Conservation (phyloP, 352 stramenopile genomes). For the Pythium periplocum region DNA sequence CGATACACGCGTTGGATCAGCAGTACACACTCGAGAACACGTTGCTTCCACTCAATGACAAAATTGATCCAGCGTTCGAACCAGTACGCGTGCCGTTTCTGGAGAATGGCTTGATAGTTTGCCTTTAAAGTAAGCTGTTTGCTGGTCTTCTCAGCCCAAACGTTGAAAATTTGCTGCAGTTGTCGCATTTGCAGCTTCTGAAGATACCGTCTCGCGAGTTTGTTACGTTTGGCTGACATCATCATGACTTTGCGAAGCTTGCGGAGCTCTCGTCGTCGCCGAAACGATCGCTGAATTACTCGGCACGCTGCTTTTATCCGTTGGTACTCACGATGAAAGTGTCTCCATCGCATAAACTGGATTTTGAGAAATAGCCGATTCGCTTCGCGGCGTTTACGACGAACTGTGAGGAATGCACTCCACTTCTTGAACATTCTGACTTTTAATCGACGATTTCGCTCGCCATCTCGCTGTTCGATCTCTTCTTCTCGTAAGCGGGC, state of each 20-base stretch:
- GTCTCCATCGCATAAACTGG: constrained; percentile 55
- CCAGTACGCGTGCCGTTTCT: constrained; percentile 33
- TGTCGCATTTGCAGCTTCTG: constrained; percentile 43
- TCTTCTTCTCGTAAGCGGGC: constrained; percentile 45
- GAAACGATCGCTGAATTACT: constrained; percentile 32
- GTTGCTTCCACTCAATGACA: constrained; percentile 19
- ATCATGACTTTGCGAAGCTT: constrained; percentile 34
- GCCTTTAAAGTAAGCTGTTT: constrained; percentile 37
- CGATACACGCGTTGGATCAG: constrained; percentile 64
- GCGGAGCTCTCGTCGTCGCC: constrained; percentile 12
- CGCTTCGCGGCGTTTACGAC: constrained; percentile 37
- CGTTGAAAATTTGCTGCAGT: constrained; percentile 44
- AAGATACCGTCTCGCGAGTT: constrained; percentile 47
- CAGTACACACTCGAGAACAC: constrained; percentile 21
- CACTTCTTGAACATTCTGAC: constrained; percentile 27
- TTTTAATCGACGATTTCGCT: constrained; percentile 21
- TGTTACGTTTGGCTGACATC: constrained; percentile 39
- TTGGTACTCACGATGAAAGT: constrained; percentile 26
- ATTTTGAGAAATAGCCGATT: constrained; percentile 60
- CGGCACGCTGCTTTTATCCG: constrained; percentile 18
- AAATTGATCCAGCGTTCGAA: constrained; percentile 45
- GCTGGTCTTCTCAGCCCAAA: constrained; percentile 34
- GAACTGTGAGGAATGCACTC: constrained; percentile 22
- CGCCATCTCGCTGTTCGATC: constrained; percentile 26
- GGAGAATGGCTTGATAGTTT: constrained; percentile 41